phyloP scores from a whole-genome alignment of 2,329 filamentous ascomycete species.

The Talaromyces sp. region DNA sequence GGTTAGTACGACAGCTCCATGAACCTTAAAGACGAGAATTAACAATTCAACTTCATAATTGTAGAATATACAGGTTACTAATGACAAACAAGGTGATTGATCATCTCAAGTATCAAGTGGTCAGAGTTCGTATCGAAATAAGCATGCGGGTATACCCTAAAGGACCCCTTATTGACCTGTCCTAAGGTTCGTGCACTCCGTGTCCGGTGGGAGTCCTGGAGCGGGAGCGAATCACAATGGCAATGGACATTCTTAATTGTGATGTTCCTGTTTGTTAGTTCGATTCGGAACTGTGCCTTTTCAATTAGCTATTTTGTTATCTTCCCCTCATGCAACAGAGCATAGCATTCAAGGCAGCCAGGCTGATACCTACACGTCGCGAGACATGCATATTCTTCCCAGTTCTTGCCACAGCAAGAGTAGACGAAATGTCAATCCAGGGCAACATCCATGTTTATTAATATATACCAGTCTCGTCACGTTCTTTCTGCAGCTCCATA shows the following conservation, averaged over 20 bases:
- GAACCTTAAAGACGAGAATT: background rate
- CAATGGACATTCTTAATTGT: background rate
- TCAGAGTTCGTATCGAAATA: background rate
- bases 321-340: background rate
- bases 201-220: background rate
- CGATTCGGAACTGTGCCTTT: background rate
- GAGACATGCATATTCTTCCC: background rate
- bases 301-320: background rate
- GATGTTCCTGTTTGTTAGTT: background rate
- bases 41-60: background rate
- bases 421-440: background rate
- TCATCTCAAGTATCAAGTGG: background rate
- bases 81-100: background rate
- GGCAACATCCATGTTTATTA: background rate
- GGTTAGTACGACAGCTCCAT: background rate
- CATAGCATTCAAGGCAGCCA: background rate
- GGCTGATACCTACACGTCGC: background rate
- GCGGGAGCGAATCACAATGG: background rate
- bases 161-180: background rate
- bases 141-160: constrained; percentile 13
- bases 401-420: background rate
- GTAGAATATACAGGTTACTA: background rate
- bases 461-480: background rate
- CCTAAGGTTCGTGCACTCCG: background rate
- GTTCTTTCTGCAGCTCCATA: background rate